These are phyloP conservation scores for Diaporthe australafricana DNA, from an alignment of 2,329 filamentous ascomycete species.

Conservation along the genomic window DNA sequence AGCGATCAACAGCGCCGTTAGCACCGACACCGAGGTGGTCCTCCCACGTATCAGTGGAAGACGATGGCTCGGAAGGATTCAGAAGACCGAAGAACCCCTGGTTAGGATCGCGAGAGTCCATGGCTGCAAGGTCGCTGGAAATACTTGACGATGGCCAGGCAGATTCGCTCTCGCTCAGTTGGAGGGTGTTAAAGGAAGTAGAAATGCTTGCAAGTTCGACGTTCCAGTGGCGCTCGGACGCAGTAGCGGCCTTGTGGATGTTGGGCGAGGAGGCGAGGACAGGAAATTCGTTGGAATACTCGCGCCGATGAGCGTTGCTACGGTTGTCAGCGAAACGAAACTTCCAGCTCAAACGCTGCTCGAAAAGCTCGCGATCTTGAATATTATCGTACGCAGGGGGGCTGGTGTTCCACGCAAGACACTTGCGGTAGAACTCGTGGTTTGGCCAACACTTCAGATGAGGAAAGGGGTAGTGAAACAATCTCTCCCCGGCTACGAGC, in stretches of 20 bases:
- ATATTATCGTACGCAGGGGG: background rate
- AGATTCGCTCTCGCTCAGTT: background rate
- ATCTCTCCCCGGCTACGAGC: background rate
- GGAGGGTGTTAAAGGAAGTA: background rate
- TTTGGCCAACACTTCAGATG: background rate
- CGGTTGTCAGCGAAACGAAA: background rate
- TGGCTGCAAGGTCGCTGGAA: background rate
- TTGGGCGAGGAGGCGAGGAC: background rate
- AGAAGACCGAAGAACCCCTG: background rate
- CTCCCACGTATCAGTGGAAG: background rate
- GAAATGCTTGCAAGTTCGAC: background rate
- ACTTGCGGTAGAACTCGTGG: background rate
- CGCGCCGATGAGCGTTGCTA: background rate
- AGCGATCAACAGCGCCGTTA: slow-evolving; percentile 24
- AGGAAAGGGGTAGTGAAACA: background rate
- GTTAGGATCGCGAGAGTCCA: background rate
- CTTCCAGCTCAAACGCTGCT: background rate
- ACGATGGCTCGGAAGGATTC: background rate
- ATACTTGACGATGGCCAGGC: background rate
- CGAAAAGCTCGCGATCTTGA: background rate
- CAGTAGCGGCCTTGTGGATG: background rate
- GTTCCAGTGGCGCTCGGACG: background rate
- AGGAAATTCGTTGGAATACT: background rate
- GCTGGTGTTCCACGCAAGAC: background rate
- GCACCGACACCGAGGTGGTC: background rate